Evolutionary conservation across 352 stramenopile species (phyloP).

Genomic region (Phytophthora fragariaefolia): DNA sequence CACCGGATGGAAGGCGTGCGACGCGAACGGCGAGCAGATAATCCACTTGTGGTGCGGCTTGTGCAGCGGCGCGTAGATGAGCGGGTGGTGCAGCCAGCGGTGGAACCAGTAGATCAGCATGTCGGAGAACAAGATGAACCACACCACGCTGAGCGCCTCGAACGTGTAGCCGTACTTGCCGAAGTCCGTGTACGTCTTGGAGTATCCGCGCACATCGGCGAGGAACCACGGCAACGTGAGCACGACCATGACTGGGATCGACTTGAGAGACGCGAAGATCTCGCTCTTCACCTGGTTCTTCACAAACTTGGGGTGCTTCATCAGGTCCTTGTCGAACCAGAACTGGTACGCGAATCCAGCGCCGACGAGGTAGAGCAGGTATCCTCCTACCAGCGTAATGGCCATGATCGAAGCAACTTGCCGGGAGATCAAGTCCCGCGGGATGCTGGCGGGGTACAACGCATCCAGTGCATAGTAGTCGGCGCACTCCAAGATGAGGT

Average conservation of each 20-base stretch:
- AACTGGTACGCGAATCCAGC: conserved; percentile 60
- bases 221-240: conserved; percentile 73
- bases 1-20: conserved; percentile 75
- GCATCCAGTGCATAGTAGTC: conserved; percentile 60
- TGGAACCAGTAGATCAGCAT: conserved; percentile 88
- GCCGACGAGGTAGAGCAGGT: conserved; percentile 64
- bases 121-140: conserved; percentile 77
- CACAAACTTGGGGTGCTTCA: conserved; percentile 70
- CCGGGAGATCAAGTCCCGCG: conserved; percentile 50
- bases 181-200: conserved; percentile 57
- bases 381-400: conserved; percentile 61
- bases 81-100: conserved; percentile 69
- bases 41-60: conserved; percentile 86
- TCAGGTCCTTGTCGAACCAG: conserved; percentile 69
- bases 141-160: conserved; percentile 50
- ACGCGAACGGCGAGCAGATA: conserved; percentile 70
- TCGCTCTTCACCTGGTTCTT: conserved; percentile 68
- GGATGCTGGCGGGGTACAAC: conserved; percentile 53
- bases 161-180: conserved; percentile 53
- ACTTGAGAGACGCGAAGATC: conserved; percentile 54
- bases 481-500: conserved; percentile 59
- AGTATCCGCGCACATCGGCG: conserved; percentile 63
- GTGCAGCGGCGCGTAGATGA: conserved; percentile 68
- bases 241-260: conserved; percentile 73
- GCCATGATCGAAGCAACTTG: conserved; percentile 57